phyloP scores from a whole-genome alignment of 495 filamentous ascomycete species.

The Glutinoglossum americanum region DNA sequence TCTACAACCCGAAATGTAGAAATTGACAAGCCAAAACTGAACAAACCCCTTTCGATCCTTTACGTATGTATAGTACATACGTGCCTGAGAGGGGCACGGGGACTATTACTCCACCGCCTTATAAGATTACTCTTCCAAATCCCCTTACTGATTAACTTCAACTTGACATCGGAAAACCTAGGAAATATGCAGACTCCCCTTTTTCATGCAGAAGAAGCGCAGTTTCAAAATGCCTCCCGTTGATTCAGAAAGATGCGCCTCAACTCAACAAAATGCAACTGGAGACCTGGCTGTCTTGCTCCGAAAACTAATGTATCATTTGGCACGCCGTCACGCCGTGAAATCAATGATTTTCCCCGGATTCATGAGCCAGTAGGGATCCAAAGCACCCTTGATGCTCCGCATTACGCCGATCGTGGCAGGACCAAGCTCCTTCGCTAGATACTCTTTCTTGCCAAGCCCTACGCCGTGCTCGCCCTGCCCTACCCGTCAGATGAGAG shows the following conservation, averaged over 20 bases:
- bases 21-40: no score
- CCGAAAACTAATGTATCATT: neutral
- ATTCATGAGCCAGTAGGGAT: conserved; percentile 81
- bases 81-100: neutral
- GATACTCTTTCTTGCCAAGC: conserved; percentile 62
- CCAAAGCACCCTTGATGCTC: conserved; percentile 60
- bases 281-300: neutral
- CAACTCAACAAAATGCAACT: neutral
- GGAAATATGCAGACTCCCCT: neutral
- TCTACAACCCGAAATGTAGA: no score
- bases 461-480: conserved; percentile 76
- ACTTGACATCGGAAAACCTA: neutral
- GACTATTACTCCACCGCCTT: neutral
- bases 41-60: no score
- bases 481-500: neutral
- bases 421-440: conserved; percentile 62
- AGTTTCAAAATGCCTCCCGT: neutral
- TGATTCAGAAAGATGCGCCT: neutral
- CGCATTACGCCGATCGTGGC: conserved; percentile 74
- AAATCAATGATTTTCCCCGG: conserved; percentile 76
- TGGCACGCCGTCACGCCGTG: conserved; percentile 7
- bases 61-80: no score
- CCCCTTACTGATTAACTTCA: neutral
- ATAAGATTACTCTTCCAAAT: neutral
- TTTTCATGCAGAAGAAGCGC: neutral